Evolutionary conservation across 176 grass and related monocot species (phyloP), one percentile per base, ranked within the genome.

Genomic region (Eleusine coracana): DNA sequence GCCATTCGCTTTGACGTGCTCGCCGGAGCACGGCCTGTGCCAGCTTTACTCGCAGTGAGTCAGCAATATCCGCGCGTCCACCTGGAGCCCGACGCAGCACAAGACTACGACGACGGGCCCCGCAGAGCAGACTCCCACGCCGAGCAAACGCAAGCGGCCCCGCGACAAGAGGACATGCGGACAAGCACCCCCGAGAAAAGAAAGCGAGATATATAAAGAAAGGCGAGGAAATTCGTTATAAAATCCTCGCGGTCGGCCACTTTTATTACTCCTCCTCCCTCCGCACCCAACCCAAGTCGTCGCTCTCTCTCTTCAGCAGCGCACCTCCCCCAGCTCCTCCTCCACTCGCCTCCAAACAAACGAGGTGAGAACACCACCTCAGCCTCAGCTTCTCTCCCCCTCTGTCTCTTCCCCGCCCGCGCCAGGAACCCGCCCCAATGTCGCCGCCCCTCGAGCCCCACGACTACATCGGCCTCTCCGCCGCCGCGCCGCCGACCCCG

Each of bases 381-480:
- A 62, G 23, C 21, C 9, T 14, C 15, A 0, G n/a, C n/a, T 0
- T 44, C 13, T 2, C 13, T 2, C 37, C 25, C 36, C 8, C 21
- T 11, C 51, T 73, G 34, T 75, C 37, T 12, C 23, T 20, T 15
- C 29, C 39, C 48, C n/a, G 2, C 40, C 4, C 0, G 64, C n/a
- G 2, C 40, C 4, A 0, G 64, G 36, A n/a, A 2, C 66, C 12
- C 36, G 13, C 66, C 48, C 83, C 88, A 75, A 90, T 90, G 88
- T 83, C 80, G 80, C 84, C 62, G 75, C 70, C 68, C 75, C 84
- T 83, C 79, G 75, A 87, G 84, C 79, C 84, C 80, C 88, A 80
- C 75, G 84, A 86, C 80, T 87, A 90, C 84, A 87, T 84, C 84
- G 88, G 88, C 75, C 88, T 90, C 62, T 78, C 88, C 75, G 80